Conservation (phyloP, 2,329 filamentous ascomycete species). For the Pezicula carpinea region DNA sequence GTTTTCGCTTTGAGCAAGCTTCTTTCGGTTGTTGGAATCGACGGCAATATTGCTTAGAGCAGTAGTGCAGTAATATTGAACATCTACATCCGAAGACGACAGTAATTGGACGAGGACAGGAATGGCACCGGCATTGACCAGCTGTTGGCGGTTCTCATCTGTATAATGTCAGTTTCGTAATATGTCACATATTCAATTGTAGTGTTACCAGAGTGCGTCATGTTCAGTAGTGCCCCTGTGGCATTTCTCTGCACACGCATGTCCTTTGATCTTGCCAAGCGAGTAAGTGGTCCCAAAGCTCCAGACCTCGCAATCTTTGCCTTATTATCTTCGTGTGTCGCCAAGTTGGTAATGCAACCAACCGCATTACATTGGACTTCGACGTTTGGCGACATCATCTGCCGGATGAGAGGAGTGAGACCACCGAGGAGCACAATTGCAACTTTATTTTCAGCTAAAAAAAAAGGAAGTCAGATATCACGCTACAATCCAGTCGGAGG, state of each 20-base stretch:
- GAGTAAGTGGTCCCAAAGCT: slow-evolving; percentile 83
- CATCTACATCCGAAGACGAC: slow-evolving; percentile 88
- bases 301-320: slow-evolving; percentile 96
- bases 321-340: slow-evolving; percentile 98
- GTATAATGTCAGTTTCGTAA: slow-evolving; percentile 15
- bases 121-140: slow-evolving; percentile 96
- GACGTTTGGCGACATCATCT: slow-evolving; percentile 97
- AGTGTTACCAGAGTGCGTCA: slow-evolving; percentile 90
- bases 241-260: slow-evolving; percentile 98
- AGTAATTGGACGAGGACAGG: slow-evolving; percentile 94
- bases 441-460: slow-evolving; percentile 93
- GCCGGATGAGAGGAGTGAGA: slow-evolving; percentile 84
- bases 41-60: slow-evolving; percentile 98
- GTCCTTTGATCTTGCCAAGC: slow-evolving; percentile 92
- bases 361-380: slow-evolving; percentile 99
- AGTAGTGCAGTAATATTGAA: slow-evolving; percentile 99
- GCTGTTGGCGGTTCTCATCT: slow-evolving; percentile 97
- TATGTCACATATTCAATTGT: neutral
- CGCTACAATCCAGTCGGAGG: neutral
- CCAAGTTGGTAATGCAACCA: slow-evolving; percentile 96
- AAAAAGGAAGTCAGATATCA: slow-evolving; percentile 36
- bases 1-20: slow-evolving; percentile 84
- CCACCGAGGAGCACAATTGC: slow-evolving; percentile 91
- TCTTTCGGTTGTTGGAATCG: slow-evolving; percentile 83
- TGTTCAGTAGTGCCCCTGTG: slow-evolving; percentile 92